A percentile compares a stretch with the other conserved stretches of the same genome.
These are phyloP conservation scores for Diutina neorugosa DNA, from an alignment of 1,139 yeast genomes.

Conservation along the genomic window DNA sequence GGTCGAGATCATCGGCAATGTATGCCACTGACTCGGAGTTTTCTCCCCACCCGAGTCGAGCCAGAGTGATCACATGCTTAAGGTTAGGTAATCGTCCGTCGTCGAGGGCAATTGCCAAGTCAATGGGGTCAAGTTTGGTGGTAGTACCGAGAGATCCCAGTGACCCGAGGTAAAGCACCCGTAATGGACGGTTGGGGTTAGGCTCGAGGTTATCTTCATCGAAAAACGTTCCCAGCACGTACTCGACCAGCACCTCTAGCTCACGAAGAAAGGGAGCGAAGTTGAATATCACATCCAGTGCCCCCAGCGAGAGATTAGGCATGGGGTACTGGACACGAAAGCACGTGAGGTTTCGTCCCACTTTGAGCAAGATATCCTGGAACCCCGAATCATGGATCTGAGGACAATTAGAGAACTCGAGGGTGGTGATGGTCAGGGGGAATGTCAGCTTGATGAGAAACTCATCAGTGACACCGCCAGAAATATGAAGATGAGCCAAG, in stretches of 20 bases:
- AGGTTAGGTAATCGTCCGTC: slow-evolving; percentile 67
- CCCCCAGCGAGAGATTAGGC: slow-evolving; percentile 62
- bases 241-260: slow-evolving; percentile 69
- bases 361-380: slow-evolving; percentile 42
- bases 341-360: slow-evolving; percentile 53
- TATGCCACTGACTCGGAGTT: slow-evolving; percentile 49
- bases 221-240: slow-evolving; percentile 55
- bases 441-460: slow-evolving; percentile 56
- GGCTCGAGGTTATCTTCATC: slow-evolving; percentile 39
- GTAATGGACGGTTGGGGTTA: slow-evolving; percentile 43
- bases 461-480: slow-evolving; percentile 83
- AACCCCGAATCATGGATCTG: slow-evolving; percentile 50
- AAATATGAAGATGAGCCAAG: slow-evolving; percentile 56
- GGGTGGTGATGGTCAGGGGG: slow-evolving; percentile 56
- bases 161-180: slow-evolving; percentile 59
- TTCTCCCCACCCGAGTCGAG: slow-evolving; percentile 83
- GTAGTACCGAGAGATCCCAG: slow-evolving; percentile 85
- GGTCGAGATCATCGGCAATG: slow-evolving; percentile 27
- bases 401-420: slow-evolving; percentile 87
- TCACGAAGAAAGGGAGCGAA: slow-evolving; percentile 62
- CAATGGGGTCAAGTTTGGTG: slow-evolving; percentile 75
- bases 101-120: slow-evolving; percentile 70
- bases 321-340: slow-evolving; percentile 74
- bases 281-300: slow-evolving; percentile 61
- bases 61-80: slow-evolving; percentile 52